Percentiles rank a stretch among this genome's conserved stretches.
These are phyloP conservation scores for Leishmania lainsoni DNA, from an alignment of 208 protist species.

Conservation along the genomic window DNA sequence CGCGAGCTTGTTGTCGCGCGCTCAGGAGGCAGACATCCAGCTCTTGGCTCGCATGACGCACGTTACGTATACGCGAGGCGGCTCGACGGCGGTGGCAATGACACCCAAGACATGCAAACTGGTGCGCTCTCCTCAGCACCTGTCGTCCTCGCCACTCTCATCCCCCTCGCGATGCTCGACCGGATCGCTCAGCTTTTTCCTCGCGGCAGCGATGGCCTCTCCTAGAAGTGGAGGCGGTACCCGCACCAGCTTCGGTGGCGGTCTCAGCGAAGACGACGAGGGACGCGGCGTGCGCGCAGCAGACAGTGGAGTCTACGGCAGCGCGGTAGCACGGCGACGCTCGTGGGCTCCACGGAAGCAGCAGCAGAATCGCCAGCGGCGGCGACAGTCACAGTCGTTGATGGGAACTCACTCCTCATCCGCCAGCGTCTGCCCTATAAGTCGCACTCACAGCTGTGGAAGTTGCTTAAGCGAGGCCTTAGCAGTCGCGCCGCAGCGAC, in stretches of 20 bases:
- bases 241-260: not conserved
- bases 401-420: conserved; percentile 2
- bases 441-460: conserved; percentile 5
- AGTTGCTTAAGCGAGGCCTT: not conserved
- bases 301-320: conserved; percentile 30
- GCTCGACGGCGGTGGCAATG: not conserved
- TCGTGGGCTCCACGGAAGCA: conserved; percentile 34
- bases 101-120: not conserved
- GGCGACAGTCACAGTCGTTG: conserved; percentile 2
- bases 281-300: not conserved
- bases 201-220: not conserved
- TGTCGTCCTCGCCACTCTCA: not conserved
- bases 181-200: conserved; percentile 29
- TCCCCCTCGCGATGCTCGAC: conserved; percentile 21
- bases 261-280: conserved; percentile 1
- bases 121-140: not conserved
- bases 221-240: not conserved
- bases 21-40: conserved; percentile 25
- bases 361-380: conserved; percentile 1
- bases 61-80: conserved; percentile 4
- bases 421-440: not conserved
- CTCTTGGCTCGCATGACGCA: conserved; percentile 27
- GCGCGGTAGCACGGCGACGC: conserved; percentile 19
- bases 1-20: conserved; percentile 1
- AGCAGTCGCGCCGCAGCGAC: conserved; percentile 19